phyloP scores from a whole-genome alignment of 2,329 filamentous ascomycete species.

The Trichoderma breve region DNA sequence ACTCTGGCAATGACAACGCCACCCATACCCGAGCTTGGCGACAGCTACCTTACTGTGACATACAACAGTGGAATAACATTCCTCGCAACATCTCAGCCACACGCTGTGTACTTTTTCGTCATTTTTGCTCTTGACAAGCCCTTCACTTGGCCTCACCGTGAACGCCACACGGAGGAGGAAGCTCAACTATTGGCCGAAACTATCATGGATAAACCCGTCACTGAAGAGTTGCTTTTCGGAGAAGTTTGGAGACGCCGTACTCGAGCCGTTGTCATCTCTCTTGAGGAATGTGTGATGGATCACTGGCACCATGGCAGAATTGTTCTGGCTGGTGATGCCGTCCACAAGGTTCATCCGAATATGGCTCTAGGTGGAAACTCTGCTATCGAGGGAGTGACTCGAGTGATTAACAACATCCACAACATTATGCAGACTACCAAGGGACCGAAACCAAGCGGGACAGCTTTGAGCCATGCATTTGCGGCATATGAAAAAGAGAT shows the following conservation, averaged over 20 bases:
- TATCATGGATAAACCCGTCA: constrained; percentile 30
- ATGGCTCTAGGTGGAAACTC: constrained; percentile 33
- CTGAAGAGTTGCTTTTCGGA: constrained; percentile 31
- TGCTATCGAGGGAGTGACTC: constrained; percentile 29
- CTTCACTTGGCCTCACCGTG: constrained; percentile 25
- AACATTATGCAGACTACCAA: neutral
- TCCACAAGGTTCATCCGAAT: constrained; percentile 33
- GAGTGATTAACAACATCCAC: constrained; percentile 27
- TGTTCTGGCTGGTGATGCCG: constrained; percentile 35
- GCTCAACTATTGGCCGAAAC: constrained; percentile 29
- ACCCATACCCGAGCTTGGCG: neutral
- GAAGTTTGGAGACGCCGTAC: constrained; percentile 32
- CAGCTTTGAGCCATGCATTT: neutral
- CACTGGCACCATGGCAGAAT: constrained; percentile 33
- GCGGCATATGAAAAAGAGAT: neutral
- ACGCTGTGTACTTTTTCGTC: constrained; percentile 24
- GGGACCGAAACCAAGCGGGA: neutral
- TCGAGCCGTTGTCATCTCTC: constrained; percentile 26
- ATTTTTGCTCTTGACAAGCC: constrained; percentile 21
- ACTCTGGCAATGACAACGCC: neutral
- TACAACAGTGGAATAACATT: constrained; percentile 29
- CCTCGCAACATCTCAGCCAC: constrained; percentile 20
- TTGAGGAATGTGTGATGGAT: constrained; percentile 34
- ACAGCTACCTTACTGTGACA: neutral
- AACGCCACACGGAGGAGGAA: constrained; percentile 34